These are phyloP conservation scores for Emericellopsis atlantica DNA, from an alignment of 2,329 filamentous ascomycete genomes.

Conservation along the genomic window DNA sequence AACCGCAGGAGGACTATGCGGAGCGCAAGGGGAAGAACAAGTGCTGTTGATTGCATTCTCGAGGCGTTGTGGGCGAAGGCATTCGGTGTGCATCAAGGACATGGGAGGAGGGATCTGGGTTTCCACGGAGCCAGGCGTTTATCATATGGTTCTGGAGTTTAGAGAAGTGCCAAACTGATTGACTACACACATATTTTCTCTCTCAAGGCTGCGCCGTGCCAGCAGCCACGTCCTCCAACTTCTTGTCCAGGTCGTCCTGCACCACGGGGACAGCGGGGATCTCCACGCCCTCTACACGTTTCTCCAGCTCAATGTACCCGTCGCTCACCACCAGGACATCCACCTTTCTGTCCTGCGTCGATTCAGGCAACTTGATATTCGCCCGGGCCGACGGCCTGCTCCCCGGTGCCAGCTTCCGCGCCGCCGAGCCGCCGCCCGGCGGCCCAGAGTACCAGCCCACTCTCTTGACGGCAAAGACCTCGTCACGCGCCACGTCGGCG, in stretches of 20 bases:
- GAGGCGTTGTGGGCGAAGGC: too few species aligned
- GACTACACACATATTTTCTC: too few species aligned
- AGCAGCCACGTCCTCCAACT: constrained; percentile 13
- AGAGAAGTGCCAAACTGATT: too few species aligned
- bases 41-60: constrained; percentile 10
- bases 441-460: constrained; percentile 51
- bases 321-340: constrained; percentile 76
- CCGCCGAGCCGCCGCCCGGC: constrained; percentile 2
- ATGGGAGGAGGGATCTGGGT: too few species aligned
- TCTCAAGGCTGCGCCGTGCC: too few species aligned
- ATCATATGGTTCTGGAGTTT: too few species aligned
- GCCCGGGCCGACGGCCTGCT: constrained; percentile 39
- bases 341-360: constrained; percentile 42
- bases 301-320: constrained; percentile 67
- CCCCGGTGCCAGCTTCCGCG: constrained; percentile 22
- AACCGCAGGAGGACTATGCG: constrained; percentile 9
- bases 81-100: too few species aligned
- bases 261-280: constrained; percentile 37
- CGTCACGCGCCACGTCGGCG: constrained; percentile 52
- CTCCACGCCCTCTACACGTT: constrained; percentile 32
- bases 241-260: constrained; percentile 30
- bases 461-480: constrained; percentile 77
- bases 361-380: constrained; percentile 46
- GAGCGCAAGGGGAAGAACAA: constrained; percentile 8
- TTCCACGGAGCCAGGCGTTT: too few species aligned